Evolutionary conservation across 2,329 filamentous ascomycete genomes (phyloP).

Genomic region (Penicillium hesseltinei): DNA sequence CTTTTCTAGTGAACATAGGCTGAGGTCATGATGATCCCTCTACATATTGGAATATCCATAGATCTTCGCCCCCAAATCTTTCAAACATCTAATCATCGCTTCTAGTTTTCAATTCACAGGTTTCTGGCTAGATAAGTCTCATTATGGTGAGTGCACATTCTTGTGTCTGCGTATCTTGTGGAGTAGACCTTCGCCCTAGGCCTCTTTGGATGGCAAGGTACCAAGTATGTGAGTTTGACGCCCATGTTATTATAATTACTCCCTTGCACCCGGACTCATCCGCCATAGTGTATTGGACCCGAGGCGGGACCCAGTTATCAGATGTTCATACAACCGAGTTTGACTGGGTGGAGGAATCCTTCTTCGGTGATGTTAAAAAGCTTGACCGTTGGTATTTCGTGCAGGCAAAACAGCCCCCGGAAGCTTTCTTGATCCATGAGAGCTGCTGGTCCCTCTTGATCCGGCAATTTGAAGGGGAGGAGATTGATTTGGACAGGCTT

Average conservation of each 20-base stretch:
- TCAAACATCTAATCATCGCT: too few species aligned
- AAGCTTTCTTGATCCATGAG: conserved; percentile 5
- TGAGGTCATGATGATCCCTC: neutral
- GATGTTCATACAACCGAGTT: neutral
- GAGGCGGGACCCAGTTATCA: neutral
- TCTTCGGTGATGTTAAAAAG: neutral
- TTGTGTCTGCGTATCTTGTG: neutral
- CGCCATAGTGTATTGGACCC: neutral
- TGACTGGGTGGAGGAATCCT: neutral
- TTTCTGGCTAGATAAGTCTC: neutral
- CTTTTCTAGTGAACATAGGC: too few species aligned
- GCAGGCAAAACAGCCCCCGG: neutral
- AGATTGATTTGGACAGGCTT: conserved; percentile 6
- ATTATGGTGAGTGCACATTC: neutral
- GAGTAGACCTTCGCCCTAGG: neutral
- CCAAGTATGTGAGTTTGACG: neutral
- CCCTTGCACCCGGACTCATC: neutral
- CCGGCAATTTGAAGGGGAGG: conserved; percentile 1
- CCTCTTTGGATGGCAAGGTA: neutral
- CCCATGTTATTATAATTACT: neutral
- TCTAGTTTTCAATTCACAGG: neutral
- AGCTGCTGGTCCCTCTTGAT: conserved; percentile 4
- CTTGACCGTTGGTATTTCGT: neutral
- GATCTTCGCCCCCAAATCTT: neutral
- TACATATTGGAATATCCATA: neutral